Percentiles rank a stretch among this genome's conserved stretches.
phyloP scores from a whole-genome alignment of 1,284 basidiomycete genomes.

The Porodaedalea pini region DNA sequence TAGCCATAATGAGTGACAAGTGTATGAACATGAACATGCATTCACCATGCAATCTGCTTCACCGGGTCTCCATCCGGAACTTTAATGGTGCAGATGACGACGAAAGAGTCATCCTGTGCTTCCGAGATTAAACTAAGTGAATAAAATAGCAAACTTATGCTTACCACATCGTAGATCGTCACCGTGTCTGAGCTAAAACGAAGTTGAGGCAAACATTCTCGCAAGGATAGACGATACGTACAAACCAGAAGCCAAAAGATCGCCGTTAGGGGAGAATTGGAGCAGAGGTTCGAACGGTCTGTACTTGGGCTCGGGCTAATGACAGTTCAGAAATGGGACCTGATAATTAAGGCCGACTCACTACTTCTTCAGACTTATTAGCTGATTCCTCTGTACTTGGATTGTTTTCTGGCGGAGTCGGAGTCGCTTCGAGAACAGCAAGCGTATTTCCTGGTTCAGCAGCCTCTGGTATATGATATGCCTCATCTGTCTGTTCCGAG shows the following conservation, averaged over 20 bases:
- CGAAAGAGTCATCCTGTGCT: not conserved
- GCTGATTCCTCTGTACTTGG: too few relatives aligned
- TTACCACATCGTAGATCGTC: not conserved
- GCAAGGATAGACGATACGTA: not conserved
- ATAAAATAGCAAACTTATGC: not conserved
- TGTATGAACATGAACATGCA: not conserved
- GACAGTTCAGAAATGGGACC: too few relatives aligned
- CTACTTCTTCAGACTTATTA: too few relatives aligned
- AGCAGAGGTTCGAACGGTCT: not conserved
- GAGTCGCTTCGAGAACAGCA: too few relatives aligned
- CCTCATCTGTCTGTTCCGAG: too few relatives aligned
- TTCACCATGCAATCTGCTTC: constrained; percentile 1
- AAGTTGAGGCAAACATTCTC: not conserved
- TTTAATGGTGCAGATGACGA: not conserved
- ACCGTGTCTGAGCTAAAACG: not conserved
- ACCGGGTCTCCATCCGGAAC: not conserved
- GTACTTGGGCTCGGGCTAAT: not conserved
- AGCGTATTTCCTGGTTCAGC: too few relatives aligned
- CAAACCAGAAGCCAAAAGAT: not conserved
- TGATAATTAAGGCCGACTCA: too few relatives aligned
- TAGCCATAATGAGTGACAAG: not conserved
- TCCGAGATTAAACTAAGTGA: not conserved
- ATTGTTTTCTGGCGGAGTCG: too few relatives aligned
- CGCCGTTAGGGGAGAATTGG: not conserved
- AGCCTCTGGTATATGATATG: too few relatives aligned